Evolutionary conservation across 2,329 filamentous ascomycete species (phyloP).

Genomic region (Xylogone sp.): DNA sequence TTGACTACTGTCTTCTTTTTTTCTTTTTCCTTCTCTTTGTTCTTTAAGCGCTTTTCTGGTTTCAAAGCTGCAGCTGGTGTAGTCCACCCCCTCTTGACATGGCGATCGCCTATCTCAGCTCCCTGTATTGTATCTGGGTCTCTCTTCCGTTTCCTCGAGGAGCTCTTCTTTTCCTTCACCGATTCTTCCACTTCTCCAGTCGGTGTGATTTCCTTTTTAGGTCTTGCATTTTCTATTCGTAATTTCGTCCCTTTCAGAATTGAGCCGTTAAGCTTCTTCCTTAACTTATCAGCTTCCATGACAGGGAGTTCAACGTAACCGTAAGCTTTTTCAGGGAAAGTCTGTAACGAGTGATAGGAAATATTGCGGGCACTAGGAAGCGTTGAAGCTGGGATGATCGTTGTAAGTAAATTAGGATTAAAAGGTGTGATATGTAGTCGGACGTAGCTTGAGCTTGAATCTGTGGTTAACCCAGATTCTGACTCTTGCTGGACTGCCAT

Average conservation of each 20-base stretch:
- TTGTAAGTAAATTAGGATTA: constrained; percentile 66
- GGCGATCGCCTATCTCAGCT: constrained; percentile 59
- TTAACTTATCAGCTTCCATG: constrained; percentile 83
- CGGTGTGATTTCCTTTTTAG: constrained; percentile 44
- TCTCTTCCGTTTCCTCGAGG: constrained; percentile 44
- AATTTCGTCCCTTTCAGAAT: constrained; percentile 83
- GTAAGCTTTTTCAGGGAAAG: constrained; percentile 87
- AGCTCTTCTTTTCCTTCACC: constrained; percentile 38
- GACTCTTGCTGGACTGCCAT: neutral
- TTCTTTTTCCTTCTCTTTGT: constrained; percentile 51
- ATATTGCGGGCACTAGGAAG: constrained; percentile 69
- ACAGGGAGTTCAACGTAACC: constrained; percentile 82
- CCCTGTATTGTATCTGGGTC: constrained; percentile 56
- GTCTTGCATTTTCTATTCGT: constrained; percentile 75
- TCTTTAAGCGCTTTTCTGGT: constrained; percentile 44
- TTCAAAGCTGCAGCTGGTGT: constrained; percentile 41
- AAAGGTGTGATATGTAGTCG: constrained; percentile 89
- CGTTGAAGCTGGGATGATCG: constrained; percentile 66
- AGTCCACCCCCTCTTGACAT: constrained; percentile 39
- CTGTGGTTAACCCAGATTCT: neutral
- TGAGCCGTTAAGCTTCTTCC: constrained; percentile 84
- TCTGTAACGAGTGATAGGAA: constrained; percentile 82
- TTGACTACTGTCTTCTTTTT: constrained; percentile 48
- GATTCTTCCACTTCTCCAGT: constrained; percentile 29
- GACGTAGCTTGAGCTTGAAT: constrained; percentile 26